Evolutionary conservation across 2,329 filamentous ascomycete species (phyloP), one percentile per base, ranked within the genome.

Genomic region (Aspergillus pseudoterreus): DNA sequence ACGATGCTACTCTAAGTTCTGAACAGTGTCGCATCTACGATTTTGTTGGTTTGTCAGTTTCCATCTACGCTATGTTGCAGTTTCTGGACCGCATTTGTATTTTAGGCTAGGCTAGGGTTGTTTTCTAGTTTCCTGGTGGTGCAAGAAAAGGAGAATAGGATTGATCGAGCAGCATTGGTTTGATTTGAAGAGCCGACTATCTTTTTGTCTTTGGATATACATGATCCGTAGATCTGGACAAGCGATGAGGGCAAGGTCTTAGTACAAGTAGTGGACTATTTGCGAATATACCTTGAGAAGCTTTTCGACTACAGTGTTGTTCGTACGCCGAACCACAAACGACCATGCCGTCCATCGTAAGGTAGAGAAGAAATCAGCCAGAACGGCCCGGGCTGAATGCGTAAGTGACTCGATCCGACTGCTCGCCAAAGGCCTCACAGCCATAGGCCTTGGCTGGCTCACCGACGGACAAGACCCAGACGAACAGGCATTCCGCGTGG

Each of bases 401-500:
- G 62, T 65, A 48, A 39, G 50, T 75, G 21, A 4, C 6, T 11
- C 17, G n/a, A 4, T 0, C 35, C 27, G 21, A 14, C 24, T 33
- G 14, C 15, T 36, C 22, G 14, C 42, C 47, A 4, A n/a, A 21
- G 10, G 9, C 9, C 2, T 27, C 24, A 9, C 24, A 27, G 24
- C 10, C 4, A 24, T 27, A 50, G 47, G 47, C 12, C 21, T 50
- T 11, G 47, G 21, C n/a, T 19, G n/a, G 36, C 22, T 35, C 4
- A 12, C 15, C 12, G 8, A 33, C 14, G 24, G 19, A 6, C 6
- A 27, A 30, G 27, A 22, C 6, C 35, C 47, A 1, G 47, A 50
- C 22, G 38, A 53, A 41, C 36, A 47, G 19, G 51, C 44, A 2
- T 47, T 83, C 55, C 75, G 72, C 39, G 76, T 78, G 10, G 75